Percentiles rank a stretch among this genome's conserved stretches.
phyloP scores from a whole-genome alignment of 768 basidiomycete genomes.

The Neoboletus subvelutipes region DNA sequence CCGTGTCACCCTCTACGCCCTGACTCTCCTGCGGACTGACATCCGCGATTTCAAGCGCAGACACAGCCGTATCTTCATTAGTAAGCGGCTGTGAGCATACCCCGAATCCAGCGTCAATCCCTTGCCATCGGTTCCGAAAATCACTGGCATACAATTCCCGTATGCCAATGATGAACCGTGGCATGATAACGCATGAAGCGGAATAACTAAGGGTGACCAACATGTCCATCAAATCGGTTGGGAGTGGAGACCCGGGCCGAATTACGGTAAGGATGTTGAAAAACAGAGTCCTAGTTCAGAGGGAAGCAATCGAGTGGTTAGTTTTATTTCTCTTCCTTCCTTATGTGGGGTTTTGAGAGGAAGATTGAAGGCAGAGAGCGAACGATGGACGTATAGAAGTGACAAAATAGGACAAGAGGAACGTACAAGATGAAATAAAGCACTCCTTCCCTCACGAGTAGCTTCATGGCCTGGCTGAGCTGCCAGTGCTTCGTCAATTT shows the following conservation, averaged over 20 bases:
- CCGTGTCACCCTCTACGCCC: background rate
- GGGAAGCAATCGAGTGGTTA: background rate
- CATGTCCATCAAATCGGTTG: background rate
- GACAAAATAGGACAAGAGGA: background rate
- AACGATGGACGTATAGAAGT: too few species aligned
- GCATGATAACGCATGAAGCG: slow-evolving; percentile 1
- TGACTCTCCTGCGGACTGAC: background rate
- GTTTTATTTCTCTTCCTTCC: too few species aligned
- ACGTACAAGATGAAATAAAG: slow-evolving; percentile 16
- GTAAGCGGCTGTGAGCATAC: background rate
- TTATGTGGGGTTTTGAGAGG: too few species aligned
- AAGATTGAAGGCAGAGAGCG: too few species aligned
- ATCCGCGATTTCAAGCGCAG: background rate
- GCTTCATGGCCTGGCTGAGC: slow-evolving; percentile 2
- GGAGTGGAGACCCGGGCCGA: background rate
- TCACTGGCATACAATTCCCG: slow-evolving; percentile 8
- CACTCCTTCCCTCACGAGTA: slow-evolving; percentile 4
- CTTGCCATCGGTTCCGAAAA: background rate
- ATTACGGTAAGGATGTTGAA: slow-evolving; percentile 1
- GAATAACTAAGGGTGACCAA: slow-evolving; percentile 3
- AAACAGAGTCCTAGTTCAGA: background rate
- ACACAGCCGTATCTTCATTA: background rate
- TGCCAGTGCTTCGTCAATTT: slow-evolving; percentile 3
- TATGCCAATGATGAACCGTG: slow-evolving; percentile 17
- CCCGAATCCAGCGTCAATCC: slow-evolving; percentile 8